Evolutionary conservation across 139 green algal species (phyloP), one percentile per base, ranked within the genome.

Genomic region (Tetraselmis chui): DNA sequence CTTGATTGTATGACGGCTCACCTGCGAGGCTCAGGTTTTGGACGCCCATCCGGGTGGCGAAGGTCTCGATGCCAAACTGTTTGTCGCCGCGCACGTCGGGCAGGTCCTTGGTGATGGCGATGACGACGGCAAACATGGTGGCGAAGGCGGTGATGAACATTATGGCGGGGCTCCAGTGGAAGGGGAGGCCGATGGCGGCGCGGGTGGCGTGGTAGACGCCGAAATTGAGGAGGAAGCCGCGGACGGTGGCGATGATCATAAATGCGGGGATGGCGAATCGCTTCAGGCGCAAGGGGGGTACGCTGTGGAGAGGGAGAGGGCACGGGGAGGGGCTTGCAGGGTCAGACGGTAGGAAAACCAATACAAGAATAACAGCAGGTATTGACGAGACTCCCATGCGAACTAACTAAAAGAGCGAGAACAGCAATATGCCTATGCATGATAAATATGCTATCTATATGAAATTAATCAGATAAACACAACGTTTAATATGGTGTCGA

Each of bases 51-150:
- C 84, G 80, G 0, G 95, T 99, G 31, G 96, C 93, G 82, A 99
- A 98, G 2, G 96, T 99, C 29, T 93, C 75, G 80, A 99, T 98
- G 78, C 92, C 91, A 80, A 93, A 94, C 76, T 94, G 88, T 58
- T 84, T 87, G 91, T 99, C 97, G 2, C 97, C 97, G 85, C 98
- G 95, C 28, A 99, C 89, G 84, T 99, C 97, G 0, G 97, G 89
- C 83, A 99, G 88, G 87, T 99, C 97, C 89, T 99, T 99, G 58
- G 96, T 98, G 88, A 99, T 95, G 29, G 97, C 96, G 75, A 99
- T 99, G 1, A 96, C 95, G 0, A 88, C 94, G 2, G 97, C 97
- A 92, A 99, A 99, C 28, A 98, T 45, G 0, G 95, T 99, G 58
- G 98, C 97, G 89, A 99, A 99, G 11, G 31, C 81, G 5, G 97